Evolutionary conservation across 495 filamentous ascomycete species (phyloP).

Genomic region (Daldinia childiae): DNA sequence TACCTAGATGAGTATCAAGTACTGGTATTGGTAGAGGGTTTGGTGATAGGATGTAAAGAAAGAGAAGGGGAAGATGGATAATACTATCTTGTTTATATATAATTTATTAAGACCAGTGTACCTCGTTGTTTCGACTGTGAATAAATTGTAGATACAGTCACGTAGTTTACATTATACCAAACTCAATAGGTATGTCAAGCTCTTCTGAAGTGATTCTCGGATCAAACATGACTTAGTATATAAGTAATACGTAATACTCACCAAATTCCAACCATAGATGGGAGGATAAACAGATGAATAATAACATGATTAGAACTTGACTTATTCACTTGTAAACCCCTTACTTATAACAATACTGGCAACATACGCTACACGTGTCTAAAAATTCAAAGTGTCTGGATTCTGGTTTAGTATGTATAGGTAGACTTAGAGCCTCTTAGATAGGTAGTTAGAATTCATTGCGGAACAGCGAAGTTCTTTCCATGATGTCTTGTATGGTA

Average conservation of each 20-base stretch:
- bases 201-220: background rate
- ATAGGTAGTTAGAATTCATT: too few species aligned
- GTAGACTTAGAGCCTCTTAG: too few species aligned
- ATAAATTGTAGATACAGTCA: background rate
- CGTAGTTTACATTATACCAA: background rate
- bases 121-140: background rate
- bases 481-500: background rate
- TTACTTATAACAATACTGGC: background rate
- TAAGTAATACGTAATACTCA: background rate
- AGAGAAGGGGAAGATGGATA: background rate
- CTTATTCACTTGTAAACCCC: background rate
- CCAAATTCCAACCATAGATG: background rate
- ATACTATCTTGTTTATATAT: background rate
- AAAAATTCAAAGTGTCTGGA: background rate
- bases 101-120: background rate
- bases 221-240: background rate
- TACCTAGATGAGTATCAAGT: background rate
- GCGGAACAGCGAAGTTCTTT: too few species aligned
- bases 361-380: background rate
- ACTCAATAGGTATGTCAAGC: background rate
- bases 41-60: background rate
- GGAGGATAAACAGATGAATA: background rate
- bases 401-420: too few species aligned
- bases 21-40: conserved; percentile 1
- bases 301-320: background rate